A percentile compares a stretch with the other conserved stretches of the same genome.
These are phyloP conservation scores for Quercus cerris DNA, from an alignment of 306 rosid genomes.

Conservation along the genomic window DNA sequence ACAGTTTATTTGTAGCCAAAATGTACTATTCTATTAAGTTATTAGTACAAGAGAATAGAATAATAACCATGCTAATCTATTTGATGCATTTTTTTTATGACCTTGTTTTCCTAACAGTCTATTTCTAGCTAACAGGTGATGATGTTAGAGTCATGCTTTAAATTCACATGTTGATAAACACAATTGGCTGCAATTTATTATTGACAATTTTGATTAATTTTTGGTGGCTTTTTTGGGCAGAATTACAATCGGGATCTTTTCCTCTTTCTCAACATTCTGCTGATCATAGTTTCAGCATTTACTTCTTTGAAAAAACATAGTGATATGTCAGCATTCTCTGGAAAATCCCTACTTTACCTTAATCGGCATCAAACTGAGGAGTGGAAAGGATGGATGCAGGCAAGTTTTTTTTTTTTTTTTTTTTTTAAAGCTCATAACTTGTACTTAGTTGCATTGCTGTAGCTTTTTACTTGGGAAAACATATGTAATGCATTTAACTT, in stretches of 20 bases:
- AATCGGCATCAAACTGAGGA: conserved; percentile 99
- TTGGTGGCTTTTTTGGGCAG: conserved; percentile 42
- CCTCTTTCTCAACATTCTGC: conserved; percentile 82
- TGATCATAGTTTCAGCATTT: conserved; percentile 86
- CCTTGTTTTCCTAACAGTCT: not conserved
- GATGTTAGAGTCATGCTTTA: not conserved
- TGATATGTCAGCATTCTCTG: conserved; percentile 78
- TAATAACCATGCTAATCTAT: not conserved
- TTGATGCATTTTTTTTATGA: not conserved
- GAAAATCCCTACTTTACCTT: conserved; percentile 78
- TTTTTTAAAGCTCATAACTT: conserved; percentile 4
- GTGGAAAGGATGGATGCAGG: conserved; percentile 99
- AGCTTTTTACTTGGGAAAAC: conserved; percentile 1
- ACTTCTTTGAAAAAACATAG: conserved; percentile 90
- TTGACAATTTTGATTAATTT: conserved; percentile 17
- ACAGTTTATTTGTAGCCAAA: not conserved
- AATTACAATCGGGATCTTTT: conserved; percentile 91
- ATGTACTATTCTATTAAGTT: not conserved
- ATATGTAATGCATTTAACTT: not conserved
- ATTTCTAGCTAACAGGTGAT: not conserved
- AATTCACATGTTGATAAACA: not conserved
- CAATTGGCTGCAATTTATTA: not conserved
- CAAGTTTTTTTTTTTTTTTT: conserved; percentile 30
- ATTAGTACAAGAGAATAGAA: not conserved
- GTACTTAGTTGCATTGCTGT: not conserved